These are phyloP conservation scores for Bipolaris oryzae DNA, from an alignment of 2,329 filamentous ascomycete species.

Conservation along the genomic window DNA sequence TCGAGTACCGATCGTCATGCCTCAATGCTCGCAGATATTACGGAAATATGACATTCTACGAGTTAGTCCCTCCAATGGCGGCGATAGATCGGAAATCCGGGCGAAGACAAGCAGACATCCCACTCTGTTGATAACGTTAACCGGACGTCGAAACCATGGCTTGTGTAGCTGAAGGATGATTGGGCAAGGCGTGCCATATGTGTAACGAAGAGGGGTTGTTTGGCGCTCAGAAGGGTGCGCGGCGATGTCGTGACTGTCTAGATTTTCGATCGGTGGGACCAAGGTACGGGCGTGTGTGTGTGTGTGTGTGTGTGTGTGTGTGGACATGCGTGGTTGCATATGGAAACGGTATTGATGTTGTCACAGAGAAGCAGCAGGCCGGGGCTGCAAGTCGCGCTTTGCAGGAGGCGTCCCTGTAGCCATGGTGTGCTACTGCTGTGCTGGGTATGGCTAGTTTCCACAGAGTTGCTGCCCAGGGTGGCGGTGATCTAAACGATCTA, in stretches of 20 bases:
- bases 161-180: not conserved
- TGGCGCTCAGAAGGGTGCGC: not conserved
- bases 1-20: not conserved
- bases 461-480: not conserved
- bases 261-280: not conserved
- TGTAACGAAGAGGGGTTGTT: constrained; percentile 4
- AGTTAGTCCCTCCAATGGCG: constrained; percentile 11
- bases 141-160: not conserved
- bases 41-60: constrained; percentile 1
- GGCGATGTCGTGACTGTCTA: not conserved
- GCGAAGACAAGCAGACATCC: not conserved
- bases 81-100: constrained; percentile 5
- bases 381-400: not conserved
- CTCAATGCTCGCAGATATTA: constrained; percentile 3
- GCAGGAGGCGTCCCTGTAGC: not conserved
- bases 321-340: not conserved
- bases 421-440: too few species aligned
- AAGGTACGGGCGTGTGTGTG: not conserved
- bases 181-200: not conserved
- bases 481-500: too few species aligned
- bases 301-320: too few species aligned
- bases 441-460: constrained; percentile 1
- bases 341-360: not conserved
- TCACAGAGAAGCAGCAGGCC: not conserved
- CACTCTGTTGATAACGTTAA: not conserved